A percentile compares a stretch with the other conserved stretches of the same genome.
Evolutionary conservation across 768 basidiomycete species (phyloP).

Genomic region (Coprinopsis strossmayeri): DNA sequence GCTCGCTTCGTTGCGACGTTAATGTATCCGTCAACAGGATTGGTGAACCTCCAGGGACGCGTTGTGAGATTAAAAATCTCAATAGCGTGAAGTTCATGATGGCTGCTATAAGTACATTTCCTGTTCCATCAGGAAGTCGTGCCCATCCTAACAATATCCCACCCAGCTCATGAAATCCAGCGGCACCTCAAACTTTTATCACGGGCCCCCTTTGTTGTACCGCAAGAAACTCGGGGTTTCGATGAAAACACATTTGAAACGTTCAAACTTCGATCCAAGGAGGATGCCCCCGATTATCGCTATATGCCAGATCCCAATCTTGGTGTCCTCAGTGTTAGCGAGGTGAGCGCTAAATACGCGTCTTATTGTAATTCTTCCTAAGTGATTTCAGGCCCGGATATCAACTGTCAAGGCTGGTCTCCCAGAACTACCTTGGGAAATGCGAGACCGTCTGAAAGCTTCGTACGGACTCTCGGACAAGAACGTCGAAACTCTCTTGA

Average conservation of each 20-base stretch:
- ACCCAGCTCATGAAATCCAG: conserved; percentile 70
- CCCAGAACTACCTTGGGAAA: conserved; percentile 73
- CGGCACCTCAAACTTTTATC: conserved; percentile 64
- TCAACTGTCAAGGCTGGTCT: conserved; percentile 42
- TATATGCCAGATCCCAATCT: conserved; percentile 99
- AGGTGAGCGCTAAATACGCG: conserved; percentile 25
- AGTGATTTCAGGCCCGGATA: conserved; percentile 49
- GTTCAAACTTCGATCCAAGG: conserved; percentile 79
- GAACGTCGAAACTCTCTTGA: conserved; percentile 72
- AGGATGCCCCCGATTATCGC: conserved; percentile 91
- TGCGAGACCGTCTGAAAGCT: conserved; percentile 47
- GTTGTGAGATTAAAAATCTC: conserved; percentile 96
- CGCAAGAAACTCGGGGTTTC: conserved; percentile 89
- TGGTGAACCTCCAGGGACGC: conserved; percentile 62
- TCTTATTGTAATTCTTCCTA: background rate
- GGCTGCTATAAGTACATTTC: conserved; percentile 69
- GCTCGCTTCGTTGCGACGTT: conserved; percentile 90
- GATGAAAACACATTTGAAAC: conserved; percentile 80
- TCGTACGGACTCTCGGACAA: conserved; percentile 44
- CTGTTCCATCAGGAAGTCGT: background rate
- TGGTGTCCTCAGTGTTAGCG: conserved; percentile 57
- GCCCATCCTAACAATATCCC: background rate
- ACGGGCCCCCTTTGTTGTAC: conserved; percentile 34
- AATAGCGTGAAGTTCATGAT: conserved; percentile 85
- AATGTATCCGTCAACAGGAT: conserved; percentile 84